Conservation (phyloP, 2,329 filamentous ascomycete species). For the Fusarium brevicatenulatum region DNA sequence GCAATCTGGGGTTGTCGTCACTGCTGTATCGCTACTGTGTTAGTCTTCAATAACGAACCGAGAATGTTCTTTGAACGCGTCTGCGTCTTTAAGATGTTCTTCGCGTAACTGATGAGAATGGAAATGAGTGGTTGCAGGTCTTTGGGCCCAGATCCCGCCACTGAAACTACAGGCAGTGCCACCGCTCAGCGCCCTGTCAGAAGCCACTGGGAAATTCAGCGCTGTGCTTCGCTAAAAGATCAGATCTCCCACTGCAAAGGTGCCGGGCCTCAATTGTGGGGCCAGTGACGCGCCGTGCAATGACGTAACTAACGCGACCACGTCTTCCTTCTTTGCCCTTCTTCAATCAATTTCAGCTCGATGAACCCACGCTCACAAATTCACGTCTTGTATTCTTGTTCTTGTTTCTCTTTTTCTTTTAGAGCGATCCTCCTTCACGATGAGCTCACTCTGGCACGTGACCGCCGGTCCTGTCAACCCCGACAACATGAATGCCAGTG, state of each 20-base stretch:
- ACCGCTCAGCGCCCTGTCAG: not conserved
- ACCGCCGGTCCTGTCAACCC: not conserved
- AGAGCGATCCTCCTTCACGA: rapidly evolving
- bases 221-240: not conserved
- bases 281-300: not conserved
- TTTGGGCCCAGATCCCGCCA: not conserved
- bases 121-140: too few relatives aligned
- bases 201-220: not conserved
- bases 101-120: too few relatives aligned
- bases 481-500: too few relatives aligned
- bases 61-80: too few relatives aligned
- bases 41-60: too few relatives aligned
- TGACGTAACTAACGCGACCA: not conserved
- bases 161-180: not conserved
- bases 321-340: not conserved
- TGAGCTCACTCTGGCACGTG: too few relatives aligned
- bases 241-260: not conserved
- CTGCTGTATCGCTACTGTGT: too few relatives aligned
- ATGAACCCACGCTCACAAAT: not conserved
- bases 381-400: not conserved
- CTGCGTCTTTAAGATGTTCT: rapidly evolving
- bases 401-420: rapidly evolving
- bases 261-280: not conserved
- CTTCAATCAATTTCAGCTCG: too few relatives aligned
- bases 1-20: too few relatives aligned